Evolutionary conservation across 2,329 filamentous ascomycete species (phyloP), one percentile per base, ranked within the genome.

Genomic region (Monilinia laxa): DNA sequence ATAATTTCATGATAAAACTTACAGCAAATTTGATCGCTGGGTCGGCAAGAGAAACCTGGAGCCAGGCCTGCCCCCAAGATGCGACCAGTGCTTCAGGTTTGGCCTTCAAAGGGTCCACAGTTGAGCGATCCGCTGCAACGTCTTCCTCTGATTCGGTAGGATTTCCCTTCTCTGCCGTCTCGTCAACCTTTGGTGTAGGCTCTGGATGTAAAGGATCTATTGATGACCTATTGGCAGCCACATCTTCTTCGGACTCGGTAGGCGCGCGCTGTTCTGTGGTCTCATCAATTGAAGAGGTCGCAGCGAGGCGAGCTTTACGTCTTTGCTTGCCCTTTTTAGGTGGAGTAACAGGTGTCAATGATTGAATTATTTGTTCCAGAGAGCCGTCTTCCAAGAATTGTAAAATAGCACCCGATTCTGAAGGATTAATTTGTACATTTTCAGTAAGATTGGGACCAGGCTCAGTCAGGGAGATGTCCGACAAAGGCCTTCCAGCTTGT

Each of bases 1-100:
- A 23, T 7, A 20, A 16, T 14, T 9, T 31, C 5, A 35, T 47
- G 18, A 52, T 38, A 51, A 47, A 68, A 83, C 88, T 70, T 84
- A 95, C 91, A 67, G 87, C 86, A 80, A 95, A 93, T 76, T 91
- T 92, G 70, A 90, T 75, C 52, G 81, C 77, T 1, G 81, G 78
- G 71, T 91, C 84, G 23, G 79, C 76, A 38, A 95, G 76, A 3
- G 83, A 79, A 18, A 88, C 77, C 7, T 78, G 72, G 75, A 86
- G 84, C 87, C 88, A 92, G 64, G 80, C 81, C 14, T 77, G 73
- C 68, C 84, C 82, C 82, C 82, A 86, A 1, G 78, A 73, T 71
- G 80, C 77, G 63, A 80, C 71, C 25, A 71, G 70, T 55, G 67
- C 67, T 75, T 76, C 60, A 69, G 72, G 59, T 69, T 71, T 31